Conservation (phyloP, 2,329 filamentous ascomycete species). For the Hymenoscyphus scutula region DNA sequence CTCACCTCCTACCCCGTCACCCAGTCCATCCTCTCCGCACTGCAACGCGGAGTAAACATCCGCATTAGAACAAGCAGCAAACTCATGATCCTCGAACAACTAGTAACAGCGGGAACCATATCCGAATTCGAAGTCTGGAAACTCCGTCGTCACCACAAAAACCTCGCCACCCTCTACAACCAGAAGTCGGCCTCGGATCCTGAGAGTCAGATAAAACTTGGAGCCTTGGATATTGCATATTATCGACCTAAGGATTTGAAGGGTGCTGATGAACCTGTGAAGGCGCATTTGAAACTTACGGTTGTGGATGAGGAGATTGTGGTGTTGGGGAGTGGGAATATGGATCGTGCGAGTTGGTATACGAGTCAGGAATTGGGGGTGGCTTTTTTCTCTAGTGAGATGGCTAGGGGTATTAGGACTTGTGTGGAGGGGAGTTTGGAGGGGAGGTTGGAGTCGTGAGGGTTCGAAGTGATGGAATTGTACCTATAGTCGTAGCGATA, state of each 20-base stretch:
- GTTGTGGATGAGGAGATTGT: slow-evolving; percentile 67
- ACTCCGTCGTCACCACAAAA: slow-evolving; percentile 55
- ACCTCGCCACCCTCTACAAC: slow-evolving; percentile 19
- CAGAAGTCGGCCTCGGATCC: not conserved
- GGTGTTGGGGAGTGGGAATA: slow-evolving; percentile 76
- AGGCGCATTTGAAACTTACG: slow-evolving; percentile 75
- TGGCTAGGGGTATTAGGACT: slow-evolving; percentile 35
- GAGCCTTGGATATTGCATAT: not conserved
- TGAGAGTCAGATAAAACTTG: not conserved
- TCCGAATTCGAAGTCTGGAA: slow-evolving; percentile 62
- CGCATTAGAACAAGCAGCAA: slow-evolving; percentile 63
- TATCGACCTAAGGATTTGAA: slow-evolving; percentile 16
- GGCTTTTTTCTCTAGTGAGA: slow-evolving; percentile 45
- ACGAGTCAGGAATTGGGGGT: slow-evolving; percentile 83
- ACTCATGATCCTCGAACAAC: slow-evolving; percentile 77
- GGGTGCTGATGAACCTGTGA: slow-evolving; percentile 56
- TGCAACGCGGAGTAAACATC: slow-evolving; percentile 66
- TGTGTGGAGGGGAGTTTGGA: slow-evolving; percentile 21
- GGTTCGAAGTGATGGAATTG: not conserved
- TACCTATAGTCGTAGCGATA: not conserved
- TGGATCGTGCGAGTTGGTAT: slow-evolving; percentile 83
- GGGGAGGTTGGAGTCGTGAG: slow-evolving; percentile 11
- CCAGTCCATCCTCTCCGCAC: slow-evolving; percentile 56
- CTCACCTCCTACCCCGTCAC: slow-evolving; percentile 67
- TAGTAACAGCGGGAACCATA: slow-evolving; percentile 75